Conservation (phyloP, 768 basidiomycete genomes). For the Suillus tomentosus region DNA sequence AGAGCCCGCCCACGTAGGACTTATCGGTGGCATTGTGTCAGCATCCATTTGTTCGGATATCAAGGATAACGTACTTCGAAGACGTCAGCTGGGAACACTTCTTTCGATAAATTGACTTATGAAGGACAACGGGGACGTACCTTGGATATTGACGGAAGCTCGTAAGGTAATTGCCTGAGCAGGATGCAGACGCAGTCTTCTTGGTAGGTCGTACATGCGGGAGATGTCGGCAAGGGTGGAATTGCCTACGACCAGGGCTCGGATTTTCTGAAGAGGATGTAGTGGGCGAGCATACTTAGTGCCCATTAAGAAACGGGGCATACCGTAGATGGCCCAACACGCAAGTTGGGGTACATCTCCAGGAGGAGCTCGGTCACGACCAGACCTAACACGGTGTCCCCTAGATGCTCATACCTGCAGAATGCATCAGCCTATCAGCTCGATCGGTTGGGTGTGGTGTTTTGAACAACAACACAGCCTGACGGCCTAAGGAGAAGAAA, state of each 20-base stretch:
- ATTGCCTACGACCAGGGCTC: constrained; percentile 75
- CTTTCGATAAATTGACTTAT: neutral
- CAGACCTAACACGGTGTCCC: constrained; percentile 72
- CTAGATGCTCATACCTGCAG: constrained; percentile 71
- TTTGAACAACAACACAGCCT: neutral
- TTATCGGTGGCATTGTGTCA: constrained; percentile 28
- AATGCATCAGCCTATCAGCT: neutral
- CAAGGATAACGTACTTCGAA: constrained; percentile 57
- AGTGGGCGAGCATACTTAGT: neutral
- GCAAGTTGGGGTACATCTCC: constrained; percentile 65
- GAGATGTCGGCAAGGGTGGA: constrained; percentile 72
- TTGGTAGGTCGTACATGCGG: constrained; percentile 62
- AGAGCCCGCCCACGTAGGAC: constrained; percentile 83
- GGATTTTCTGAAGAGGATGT: constrained; percentile 62
- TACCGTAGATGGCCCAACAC: constrained; percentile 79
- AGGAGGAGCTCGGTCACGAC: constrained; percentile 65
- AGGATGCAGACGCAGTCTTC: constrained; percentile 61
- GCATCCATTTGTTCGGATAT: constrained; percentile 10
- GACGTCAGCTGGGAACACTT: constrained; percentile 57
- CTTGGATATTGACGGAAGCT: constrained; percentile 73
- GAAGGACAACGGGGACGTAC: constrained; percentile 35
- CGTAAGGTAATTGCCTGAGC: constrained; percentile 73
- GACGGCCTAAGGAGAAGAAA: constrained; percentile 1
- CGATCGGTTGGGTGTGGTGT: neutral
- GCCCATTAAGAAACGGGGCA: constrained; percentile 19